Percentiles rank a stretch among this genome's conserved stretches.
These are phyloP conservation scores for Irpex lacteus DNA, from an alignment of 1,284 basidiomycete genomes.

Conservation along the genomic window DNA sequence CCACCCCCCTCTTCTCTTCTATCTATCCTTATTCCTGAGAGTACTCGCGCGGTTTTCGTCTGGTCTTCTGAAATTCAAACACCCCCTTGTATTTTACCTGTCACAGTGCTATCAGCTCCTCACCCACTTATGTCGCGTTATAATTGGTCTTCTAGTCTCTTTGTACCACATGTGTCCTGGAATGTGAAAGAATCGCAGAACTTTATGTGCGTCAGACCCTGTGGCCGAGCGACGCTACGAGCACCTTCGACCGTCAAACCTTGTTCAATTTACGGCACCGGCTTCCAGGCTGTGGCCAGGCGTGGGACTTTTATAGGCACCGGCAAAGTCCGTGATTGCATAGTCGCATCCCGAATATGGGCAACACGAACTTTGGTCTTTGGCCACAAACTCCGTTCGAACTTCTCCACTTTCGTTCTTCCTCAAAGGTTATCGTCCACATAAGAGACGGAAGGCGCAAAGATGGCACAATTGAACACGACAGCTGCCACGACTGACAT, in stretches of 20 bases:
- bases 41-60: background rate
- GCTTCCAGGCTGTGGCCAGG: background rate
- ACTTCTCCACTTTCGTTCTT: background rate
- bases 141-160: constrained; percentile 8
- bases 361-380: background rate
- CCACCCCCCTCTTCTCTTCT: background rate
- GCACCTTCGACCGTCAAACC: background rate
- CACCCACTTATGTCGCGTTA: constrained; percentile 3
- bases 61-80: background rate
- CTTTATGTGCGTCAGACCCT: background rate
- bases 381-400: background rate
- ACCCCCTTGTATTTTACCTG: constrained; percentile 6
- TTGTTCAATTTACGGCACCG: background rate
- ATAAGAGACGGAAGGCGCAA: background rate
- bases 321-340: constrained; percentile 13
- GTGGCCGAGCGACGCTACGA: background rate
- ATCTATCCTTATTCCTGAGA: background rate
- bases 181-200: background rate
- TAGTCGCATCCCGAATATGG: background rate
- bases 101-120: constrained; percentile 1
- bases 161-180: background rate
- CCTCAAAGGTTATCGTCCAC: background rate
- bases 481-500: constrained; percentile 23
- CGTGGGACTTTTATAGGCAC: background rate
- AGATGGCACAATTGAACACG: background rate